These are phyloP conservation scores for Chrysanthemum seticuspe DNA, from an alignment of 129 eudicot genomes.

Conservation along the genomic window DNA sequence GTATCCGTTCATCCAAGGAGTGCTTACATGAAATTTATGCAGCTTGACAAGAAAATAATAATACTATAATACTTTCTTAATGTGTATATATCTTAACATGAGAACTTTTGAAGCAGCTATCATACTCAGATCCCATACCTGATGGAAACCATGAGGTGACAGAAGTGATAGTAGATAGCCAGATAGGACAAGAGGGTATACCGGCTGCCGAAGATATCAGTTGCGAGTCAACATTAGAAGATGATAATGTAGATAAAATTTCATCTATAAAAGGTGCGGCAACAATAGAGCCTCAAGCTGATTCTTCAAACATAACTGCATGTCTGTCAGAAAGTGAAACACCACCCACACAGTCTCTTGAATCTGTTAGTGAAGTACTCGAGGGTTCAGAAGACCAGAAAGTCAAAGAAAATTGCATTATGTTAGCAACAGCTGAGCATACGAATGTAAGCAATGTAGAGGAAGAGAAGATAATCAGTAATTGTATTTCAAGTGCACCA, in stretches of 20 bases:
- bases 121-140: conserved; percentile 23
- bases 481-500: conserved; percentile 19
- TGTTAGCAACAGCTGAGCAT: conserved; percentile 9
- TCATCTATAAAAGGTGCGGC: conserved; percentile 16
- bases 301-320: conserved; percentile 12
- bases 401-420: conserved; percentile 16
- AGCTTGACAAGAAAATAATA: conserved; percentile 14
- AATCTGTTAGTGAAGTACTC: conserved; percentile 23
- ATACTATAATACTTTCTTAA: not conserved
- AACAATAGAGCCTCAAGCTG: conserved; percentile 20
- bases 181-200: conserved; percentile 17
- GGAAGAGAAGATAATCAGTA: conserved; percentile 5
- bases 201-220: conserved; percentile 25
- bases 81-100: conserved; percentile 15
- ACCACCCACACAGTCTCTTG: conserved; percentile 20
- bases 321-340: conserved; percentile 22
- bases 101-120: conserved; percentile 20
- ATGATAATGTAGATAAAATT: conserved; percentile 11
- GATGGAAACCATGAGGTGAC: conserved; percentile 20
- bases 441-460: conserved; percentile 13
- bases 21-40: conserved; percentile 9
- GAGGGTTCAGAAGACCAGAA: conserved; percentile 17
- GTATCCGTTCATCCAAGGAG: conserved; percentile 10
- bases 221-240: conserved; percentile 14
- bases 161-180: conserved; percentile 7